Evolutionary conservation across 1,284 basidiomycete species (phyloP), one percentile per base, ranked within the genome.

Genomic region (Ustilago loliicola): DNA sequence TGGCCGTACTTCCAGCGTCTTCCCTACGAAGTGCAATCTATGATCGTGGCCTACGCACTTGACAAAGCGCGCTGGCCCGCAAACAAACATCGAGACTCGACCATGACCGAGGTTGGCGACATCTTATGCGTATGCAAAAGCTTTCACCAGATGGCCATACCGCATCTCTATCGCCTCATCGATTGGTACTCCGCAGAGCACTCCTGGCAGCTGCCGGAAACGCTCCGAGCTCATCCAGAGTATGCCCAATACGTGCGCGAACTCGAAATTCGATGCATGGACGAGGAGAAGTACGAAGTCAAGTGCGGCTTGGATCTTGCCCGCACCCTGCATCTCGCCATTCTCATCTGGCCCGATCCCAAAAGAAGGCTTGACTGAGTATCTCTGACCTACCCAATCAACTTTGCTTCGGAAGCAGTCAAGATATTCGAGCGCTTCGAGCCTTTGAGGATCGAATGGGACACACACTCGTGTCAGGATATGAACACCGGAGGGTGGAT

Each of bases 1-100:
- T 47, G 45, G 45, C 45, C 45, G 4, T 47, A 47, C 17, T 47
- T 47, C 45, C 23, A 21, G n/a, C 45, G 11, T 21, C 45, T 47
- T 21, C 45, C 40, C 45, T n/a, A 21, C 29, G 62, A 64, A 27
- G 40, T 64, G 15, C 62, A 64, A 19, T 56, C 62, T 21, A 32
- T 17, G 9, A 36, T 64, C 21, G 23, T 64, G 7, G 21, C n/a
- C 9, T 54, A 36, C 40, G 62, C 62, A 19, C 25, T 64, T 53
- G 34, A 51, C 3, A 15, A 38, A 38, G 36, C 36, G 9, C 13
- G 36, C 36, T 38, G 45, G 19, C 45, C 45, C 45, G n/a, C 45
- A 4, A 30, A 34, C 4, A n/a, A 23, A 10, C 30, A 47, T 13
- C 21, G 27, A 17, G 32, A 29, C 45, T 9, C 57, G 8, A 48